These are phyloP conservation scores for Collybiopsis luxurians DNA, from an alignment of 768 basidiomycete genomes.

Conservation along the genomic window DNA sequence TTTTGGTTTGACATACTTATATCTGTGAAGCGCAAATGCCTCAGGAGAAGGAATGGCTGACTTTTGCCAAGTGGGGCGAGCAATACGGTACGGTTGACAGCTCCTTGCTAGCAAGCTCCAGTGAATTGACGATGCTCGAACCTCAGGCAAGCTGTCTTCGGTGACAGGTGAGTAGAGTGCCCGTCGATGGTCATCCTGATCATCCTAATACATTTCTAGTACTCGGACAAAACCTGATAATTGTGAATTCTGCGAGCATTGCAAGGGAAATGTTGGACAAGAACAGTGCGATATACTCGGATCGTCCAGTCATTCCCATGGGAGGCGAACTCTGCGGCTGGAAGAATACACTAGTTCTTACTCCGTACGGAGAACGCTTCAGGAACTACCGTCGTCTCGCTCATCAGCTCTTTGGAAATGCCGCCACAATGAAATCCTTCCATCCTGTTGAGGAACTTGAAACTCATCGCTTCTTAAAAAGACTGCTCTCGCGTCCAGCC, in stretches of 20 bases:
- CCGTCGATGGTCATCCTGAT: background rate
- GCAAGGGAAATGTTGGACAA: conserved; percentile 39
- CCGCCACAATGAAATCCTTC: conserved; percentile 34
- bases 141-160: background rate
- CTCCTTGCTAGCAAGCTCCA: too few species aligned
- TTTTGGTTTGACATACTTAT: too few species aligned
- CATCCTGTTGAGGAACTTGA: conserved; percentile 37
- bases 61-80: conserved; percentile 18
- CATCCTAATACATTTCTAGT: conserved; percentile 12
- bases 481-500: conserved; percentile 32
- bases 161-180: background rate
- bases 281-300: conserved; percentile 39
- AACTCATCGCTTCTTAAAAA: conserved; percentile 35
- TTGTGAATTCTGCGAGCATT: conserved; percentile 26
- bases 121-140: too few species aligned
- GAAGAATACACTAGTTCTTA: conserved; percentile 5
- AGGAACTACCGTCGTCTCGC: conserved; percentile 39
- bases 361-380: conserved; percentile 38
- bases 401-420: conserved; percentile 39
- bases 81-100: conserved; percentile 18
- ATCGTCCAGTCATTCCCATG: conserved; percentile 29
- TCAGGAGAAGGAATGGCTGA: conserved; percentile 12
- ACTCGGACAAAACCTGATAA: conserved; percentile 32
- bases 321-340: conserved; percentile 14
- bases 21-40: conserved; percentile 8